These are phyloP conservation scores for Eutrema salsugineum DNA, from an alignment of 441 rosid genomes.

Conservation along the genomic window DNA sequence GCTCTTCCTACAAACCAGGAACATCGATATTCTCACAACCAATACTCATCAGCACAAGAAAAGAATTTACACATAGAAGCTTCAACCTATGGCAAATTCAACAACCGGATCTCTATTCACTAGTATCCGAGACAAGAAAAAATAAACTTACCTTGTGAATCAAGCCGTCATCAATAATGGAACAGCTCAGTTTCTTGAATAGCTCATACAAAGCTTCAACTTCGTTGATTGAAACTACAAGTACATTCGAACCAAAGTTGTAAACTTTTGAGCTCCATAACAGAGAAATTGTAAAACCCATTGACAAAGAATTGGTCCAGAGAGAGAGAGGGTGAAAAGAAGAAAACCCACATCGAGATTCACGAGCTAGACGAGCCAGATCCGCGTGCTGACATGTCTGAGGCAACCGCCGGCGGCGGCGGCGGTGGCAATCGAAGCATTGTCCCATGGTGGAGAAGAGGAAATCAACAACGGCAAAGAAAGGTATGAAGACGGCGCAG, in stretches of 20 bases:
- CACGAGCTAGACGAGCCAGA: conserved; percentile 55
- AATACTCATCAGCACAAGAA: neutral
- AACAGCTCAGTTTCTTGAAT: conserved; percentile 70
- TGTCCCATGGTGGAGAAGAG: conserved; percentile 33
- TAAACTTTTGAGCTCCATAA: neutral
- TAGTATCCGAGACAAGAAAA: neutral
- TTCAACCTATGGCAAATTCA: neutral
- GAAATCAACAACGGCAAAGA: conserved; percentile 47
- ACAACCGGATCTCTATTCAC: neutral
- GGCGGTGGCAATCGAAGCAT: conserved; percentile 44
- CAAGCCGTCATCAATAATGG: conserved; percentile 68
- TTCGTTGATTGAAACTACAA: conserved; percentile 74
- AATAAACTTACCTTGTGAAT: conserved; percentile 69
- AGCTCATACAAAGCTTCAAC: conserved; percentile 76
- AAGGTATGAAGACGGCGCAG: conserved; percentile 58
- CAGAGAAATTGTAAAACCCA: neutral
- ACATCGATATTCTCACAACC: neutral
- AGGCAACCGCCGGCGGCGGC: conserved; percentile 10
- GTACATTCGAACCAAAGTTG: neutral
- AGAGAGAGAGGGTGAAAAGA: neutral
- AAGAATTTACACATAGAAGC: neutral
- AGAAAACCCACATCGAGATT: conserved; percentile 48
- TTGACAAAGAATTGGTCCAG: neutral
- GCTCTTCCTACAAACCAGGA: conserved; percentile 66
- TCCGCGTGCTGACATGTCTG: conserved; percentile 23